These are phyloP conservation scores for Leccinum rimulosum DNA, from an alignment of 768 basidiomycete species.

Conservation along the genomic window DNA sequence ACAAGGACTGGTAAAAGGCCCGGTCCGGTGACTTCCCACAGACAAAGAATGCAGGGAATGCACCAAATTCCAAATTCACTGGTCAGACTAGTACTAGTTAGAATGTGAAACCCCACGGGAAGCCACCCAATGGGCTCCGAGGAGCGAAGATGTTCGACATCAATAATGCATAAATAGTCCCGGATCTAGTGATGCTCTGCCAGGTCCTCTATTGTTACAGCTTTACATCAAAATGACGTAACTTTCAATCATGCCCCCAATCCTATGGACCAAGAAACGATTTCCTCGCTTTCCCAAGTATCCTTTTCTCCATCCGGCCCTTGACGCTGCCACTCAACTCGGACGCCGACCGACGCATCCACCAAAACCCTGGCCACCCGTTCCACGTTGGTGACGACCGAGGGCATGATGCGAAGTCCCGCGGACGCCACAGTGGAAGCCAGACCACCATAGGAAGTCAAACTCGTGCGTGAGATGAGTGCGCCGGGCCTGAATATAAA, in stretches of 20 bases:
- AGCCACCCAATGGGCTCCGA: neutral
- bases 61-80: neutral
- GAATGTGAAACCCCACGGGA: neutral
- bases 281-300: slow-evolving; percentile 30
- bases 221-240: neutral
- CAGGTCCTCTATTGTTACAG: neutral
- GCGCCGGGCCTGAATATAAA: slow-evolving; percentile 25
- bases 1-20: neutral
- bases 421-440: slow-evolving; percentile 18
- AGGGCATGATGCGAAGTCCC: slow-evolving; percentile 21
- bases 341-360: slow-evolving; percentile 26
- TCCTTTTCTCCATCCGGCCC: slow-evolving; percentile 13
- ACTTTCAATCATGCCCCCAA: slow-evolving; percentile 15
- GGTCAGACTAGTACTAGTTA: neutral
- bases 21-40: neutral
- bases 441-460: slow-evolving; percentile 18
- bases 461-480: slow-evolving; percentile 8
- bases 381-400: slow-evolving; percentile 21
- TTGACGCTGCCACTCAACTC: slow-evolving; percentile 27
- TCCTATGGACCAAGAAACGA: slow-evolving; percentile 24
- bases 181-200: neutral
- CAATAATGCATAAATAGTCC: neutral
- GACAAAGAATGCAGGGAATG: neutral
- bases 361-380: slow-evolving; percentile 22
- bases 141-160: neutral